These are phyloP conservation scores for Ogataea hybrid DNA, from an alignment of 1,139 yeast species.

Conservation along the genomic window DNA sequence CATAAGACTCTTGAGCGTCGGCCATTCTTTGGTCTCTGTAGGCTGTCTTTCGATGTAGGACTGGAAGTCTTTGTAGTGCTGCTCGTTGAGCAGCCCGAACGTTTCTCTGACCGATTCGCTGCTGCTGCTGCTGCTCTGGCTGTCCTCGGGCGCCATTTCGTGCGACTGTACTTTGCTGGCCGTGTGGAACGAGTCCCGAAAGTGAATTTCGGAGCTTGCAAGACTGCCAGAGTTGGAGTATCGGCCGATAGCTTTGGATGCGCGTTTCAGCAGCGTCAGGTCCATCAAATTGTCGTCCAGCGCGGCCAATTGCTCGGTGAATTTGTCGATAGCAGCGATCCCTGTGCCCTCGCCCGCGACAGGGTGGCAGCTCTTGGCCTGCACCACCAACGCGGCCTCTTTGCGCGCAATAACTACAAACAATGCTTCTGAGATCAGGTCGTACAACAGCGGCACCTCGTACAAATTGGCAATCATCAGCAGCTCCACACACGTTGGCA, in stretches of 20 bases:
- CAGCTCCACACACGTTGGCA: constrained; percentile 66
- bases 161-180: not conserved
- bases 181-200: not conserved
- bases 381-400: constrained; percentile 50
- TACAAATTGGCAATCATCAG: constrained; percentile 60
- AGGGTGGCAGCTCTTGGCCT: constrained; percentile 22
- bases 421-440: constrained; percentile 62
- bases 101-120: constrained; percentile 2
- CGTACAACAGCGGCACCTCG: constrained; percentile 66
- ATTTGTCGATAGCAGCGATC: constrained; percentile 42
- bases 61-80: not conserved
- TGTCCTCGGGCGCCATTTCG: not conserved
- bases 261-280: constrained; percentile 49
- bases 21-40: constrained; percentile 25
- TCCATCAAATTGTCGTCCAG: constrained; percentile 66
- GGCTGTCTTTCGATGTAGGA: not conserved
- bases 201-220: constrained; percentile 1
- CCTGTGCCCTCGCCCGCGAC: constrained; percentile 21
- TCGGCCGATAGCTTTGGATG: constrained; percentile 32
- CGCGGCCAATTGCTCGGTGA: constrained; percentile 45
- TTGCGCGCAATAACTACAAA: constrained; percentile 68
- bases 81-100: constrained; percentile 5
- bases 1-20: constrained; percentile 27
- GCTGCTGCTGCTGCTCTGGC: constrained; percentile 1
- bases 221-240: constrained; percentile 12